Base-by-base conservation (phyloP, 169 alveolate species). In the Cryptosporidium parvum region DNA sequence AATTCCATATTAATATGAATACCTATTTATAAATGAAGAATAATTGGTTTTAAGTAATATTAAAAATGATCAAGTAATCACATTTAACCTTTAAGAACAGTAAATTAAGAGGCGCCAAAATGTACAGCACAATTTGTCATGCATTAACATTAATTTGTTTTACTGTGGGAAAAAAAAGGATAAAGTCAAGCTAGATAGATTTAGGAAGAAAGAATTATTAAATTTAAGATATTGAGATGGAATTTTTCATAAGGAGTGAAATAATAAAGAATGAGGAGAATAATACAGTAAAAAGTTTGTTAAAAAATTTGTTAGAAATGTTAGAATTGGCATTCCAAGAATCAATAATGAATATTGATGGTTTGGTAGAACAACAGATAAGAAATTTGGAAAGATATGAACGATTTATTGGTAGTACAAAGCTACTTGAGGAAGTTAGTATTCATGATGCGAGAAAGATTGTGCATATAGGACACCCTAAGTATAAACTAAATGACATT, bases 121-220 rank as follows among this genome's bases (percentile, higher is more conserved):
- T 65, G 1, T 31, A 16, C 72, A 26, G 31, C 67, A 65, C 72
- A 65, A 65, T 65, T 65, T 65, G 72, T 65, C 72, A 65, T 65
- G 72, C 72, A 37, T 37, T 31, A 29, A 31, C 10, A 23, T 35
- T 33, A 18, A 65, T 56, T 65, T 65, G 44, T 65, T 31, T 48
- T n/a, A 35, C 51, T 65, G 72, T 65, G 72, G 72, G 72, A 33
- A 65, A 14, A 65, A 10, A 65, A 14, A 65, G 3, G 72, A n/a
- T n/a, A 4, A 56, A 10, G 0, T 56, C 12, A 21, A 56, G 35
- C 26, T 56, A 56, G 1, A 56, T 8, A 26, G 12, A 9, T 56
- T 56, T 9, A 10, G 3, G 21, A 21, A 56, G 14, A 26, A 26
- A 23, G 0, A 56, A 9, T 56, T 21, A 10, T 0, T 10, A 56